Evolutionary conservation across 345 rosid genomes (phyloP), one percentile per base, ranked within the genome.

Genomic region (Rhizophora apiculata): DNA sequence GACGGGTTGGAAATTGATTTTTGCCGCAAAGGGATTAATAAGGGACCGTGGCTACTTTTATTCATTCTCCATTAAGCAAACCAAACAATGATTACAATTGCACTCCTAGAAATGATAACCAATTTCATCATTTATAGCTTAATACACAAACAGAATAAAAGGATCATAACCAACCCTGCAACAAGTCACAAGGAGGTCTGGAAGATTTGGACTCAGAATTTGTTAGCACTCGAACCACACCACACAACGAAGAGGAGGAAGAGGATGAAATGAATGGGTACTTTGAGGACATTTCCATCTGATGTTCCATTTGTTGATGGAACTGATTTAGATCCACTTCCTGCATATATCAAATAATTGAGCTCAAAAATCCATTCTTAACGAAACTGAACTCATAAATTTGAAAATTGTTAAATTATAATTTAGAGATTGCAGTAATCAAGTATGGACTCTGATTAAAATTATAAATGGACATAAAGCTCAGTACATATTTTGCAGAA

Each of bases 291-390:
- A 76, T 60, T 72, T 70, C 85, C 87, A 24, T 73, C 85, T 43
- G 88, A 85, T 63, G 88, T 72, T 36, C 57, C 81, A 8, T 63
- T 66, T 22, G 80, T 43, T 52, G 86, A 67, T 22, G 90, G 86
- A 22, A 73, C 60, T n/a, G 81, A 83, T 72, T 86, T 88, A 22
- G 87, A 81, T 57, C 81, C 81, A 36, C 39, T 31, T 34, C 69
- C 71, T 67, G 72, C 52, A 77, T 62, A 64, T 68, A 58, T 19
- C 56, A 64, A 56, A 26, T 26, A 43, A 32, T 18, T 29, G 10
- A 7, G 29, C 22, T 37, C 21, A 53, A 36, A 54, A 61, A 53
- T 62, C 32, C 7, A 5, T 54, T 52, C 21, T 24, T 64, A 22
- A n/a, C 19, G 9, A 43, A 4, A 18, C 48, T 2, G 46, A 37